Percentiles rank a stretch among this genome's conserved stretches.
Conservation (phyloP, 1,284 basidiomycete genomes). For the Mixia osmundae region DNA sequence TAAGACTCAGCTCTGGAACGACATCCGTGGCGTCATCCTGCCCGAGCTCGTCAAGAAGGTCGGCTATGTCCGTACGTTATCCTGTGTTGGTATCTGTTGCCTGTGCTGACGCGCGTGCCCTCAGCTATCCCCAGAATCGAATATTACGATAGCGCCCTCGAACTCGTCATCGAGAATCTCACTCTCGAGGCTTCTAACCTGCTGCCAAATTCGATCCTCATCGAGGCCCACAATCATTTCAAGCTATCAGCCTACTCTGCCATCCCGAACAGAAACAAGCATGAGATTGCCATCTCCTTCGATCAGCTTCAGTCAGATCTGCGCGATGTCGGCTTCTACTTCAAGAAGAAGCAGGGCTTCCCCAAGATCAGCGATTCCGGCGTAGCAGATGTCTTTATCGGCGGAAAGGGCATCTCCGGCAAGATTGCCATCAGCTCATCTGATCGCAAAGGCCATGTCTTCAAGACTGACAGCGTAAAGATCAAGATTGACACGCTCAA, state of each 20-base stretch:
- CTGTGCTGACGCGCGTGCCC: no score
- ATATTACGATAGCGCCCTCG: slow-evolving; percentile 63
- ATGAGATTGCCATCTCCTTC: slow-evolving; percentile 30
- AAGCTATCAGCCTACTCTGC: slow-evolving; percentile 49
- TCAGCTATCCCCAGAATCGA: slow-evolving; percentile 51
- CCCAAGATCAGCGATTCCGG: slow-evolving; percentile 70
- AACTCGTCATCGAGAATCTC: slow-evolving; percentile 80
- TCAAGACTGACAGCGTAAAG: slow-evolving; percentile 49
- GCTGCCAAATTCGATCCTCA: slow-evolving; percentile 40
- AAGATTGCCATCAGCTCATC: slow-evolving; percentile 29
- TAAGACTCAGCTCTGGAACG: slow-evolving; percentile 68
- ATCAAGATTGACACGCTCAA: slow-evolving; percentile 51
- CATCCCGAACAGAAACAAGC: slow-evolving; percentile 26
- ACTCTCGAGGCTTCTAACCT: slow-evolving; percentile 62
- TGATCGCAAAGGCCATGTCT: slow-evolving; percentile 30
- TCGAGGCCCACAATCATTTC: slow-evolving; percentile 63
- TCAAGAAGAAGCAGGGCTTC: slow-evolving; percentile 30
- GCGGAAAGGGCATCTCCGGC: slow-evolving; percentile 40
- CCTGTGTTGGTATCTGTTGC: no score
- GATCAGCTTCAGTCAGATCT: slow-evolving; percentile 85
- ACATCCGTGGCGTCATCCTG: slow-evolving; percentile 54
- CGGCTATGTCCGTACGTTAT: slow-evolving; percentile 71
- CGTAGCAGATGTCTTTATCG: slow-evolving; percentile 67
- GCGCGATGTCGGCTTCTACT: slow-evolving; percentile 55
- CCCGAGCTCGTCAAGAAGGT: slow-evolving; percentile 51